Evolutionary conservation across 2,329 filamentous ascomycete genomes (phyloP).

Genomic region (Cercospora brassicicola): DNA sequence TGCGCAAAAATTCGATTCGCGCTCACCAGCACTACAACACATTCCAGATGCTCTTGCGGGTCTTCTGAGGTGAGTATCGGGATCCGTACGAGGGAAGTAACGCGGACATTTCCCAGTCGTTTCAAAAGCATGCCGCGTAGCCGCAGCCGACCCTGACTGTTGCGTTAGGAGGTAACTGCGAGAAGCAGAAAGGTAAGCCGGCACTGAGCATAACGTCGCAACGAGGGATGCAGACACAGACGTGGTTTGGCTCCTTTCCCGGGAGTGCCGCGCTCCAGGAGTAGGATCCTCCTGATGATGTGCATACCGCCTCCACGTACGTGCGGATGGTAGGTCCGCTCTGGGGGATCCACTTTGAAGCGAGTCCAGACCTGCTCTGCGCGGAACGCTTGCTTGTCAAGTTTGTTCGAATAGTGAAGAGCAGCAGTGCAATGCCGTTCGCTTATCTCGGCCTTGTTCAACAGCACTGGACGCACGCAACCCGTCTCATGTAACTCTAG

Average conservation of each 20-base stretch:
- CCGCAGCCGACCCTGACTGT: background rate
- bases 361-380: background rate
- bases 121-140: background rate
- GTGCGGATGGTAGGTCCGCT: background rate
- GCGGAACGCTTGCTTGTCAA: background rate
- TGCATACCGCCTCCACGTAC: conserved; percentile 1
- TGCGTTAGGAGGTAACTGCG: background rate
- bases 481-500: background rate
- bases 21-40: background rate
- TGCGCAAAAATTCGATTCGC: background rate
- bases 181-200: background rate
- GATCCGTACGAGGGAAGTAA: background rate
- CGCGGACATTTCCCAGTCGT: background rate
- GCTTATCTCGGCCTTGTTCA: background rate
- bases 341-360: background rate
- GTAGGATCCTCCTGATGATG: background rate
- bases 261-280: background rate
- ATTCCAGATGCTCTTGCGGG: background rate
- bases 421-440: background rate
- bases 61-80: background rate
- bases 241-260: background rate
- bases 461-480: background rate
- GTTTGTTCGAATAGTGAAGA: background rate
- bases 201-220: background rate
- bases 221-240: background rate